Conservation (phyloP, 768 basidiomycete species). For the Russula griseocarnosa region DNA sequence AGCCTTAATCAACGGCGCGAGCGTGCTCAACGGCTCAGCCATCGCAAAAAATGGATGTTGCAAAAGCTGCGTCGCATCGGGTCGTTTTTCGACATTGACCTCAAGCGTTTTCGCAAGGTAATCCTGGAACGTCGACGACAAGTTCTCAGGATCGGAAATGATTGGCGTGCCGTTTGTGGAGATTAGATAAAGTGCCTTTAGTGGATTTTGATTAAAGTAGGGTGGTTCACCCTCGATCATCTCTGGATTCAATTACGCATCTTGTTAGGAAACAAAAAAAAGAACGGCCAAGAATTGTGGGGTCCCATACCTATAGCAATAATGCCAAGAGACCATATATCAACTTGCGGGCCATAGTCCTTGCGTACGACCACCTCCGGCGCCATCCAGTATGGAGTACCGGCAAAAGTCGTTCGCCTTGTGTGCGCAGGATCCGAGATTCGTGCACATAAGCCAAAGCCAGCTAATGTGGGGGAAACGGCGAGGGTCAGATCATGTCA, state of each 20-base stretch:
- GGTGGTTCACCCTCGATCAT: constrained; percentile 99
- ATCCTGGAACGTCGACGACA: constrained; percentile 77
- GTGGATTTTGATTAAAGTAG: constrained; percentile 91
- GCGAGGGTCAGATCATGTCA: background rate
- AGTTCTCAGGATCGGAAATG: constrained; percentile 81
- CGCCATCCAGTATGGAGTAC: constrained; percentile 99
- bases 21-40: constrained; percentile 82
- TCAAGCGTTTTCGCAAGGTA: constrained; percentile 86
- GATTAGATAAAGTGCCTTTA: constrained; percentile 95
- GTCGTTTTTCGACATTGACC: constrained; percentile 92
- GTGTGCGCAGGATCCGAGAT: constrained; percentile 78
- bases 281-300: constrained; percentile 39
- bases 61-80: constrained; percentile 75
- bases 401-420: constrained; percentile 96
- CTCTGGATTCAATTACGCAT: constrained; percentile 44
- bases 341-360: constrained; percentile 96
- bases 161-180: constrained; percentile 97
- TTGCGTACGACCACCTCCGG: constrained; percentile 96
- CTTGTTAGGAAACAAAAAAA: constrained; percentile 5
- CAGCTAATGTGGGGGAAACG: constrained; percentile 46
- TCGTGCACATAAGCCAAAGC: constrained; percentile 97
- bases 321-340: constrained; percentile 86
- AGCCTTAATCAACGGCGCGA: constrained; percentile 88
- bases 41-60: constrained; percentile 87
- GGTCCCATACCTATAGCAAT: constrained; percentile 63